Evolutionary conservation across 2,329 filamentous ascomycete genomes (phyloP).

Genomic region (Trichocomaceae sp.): DNA sequence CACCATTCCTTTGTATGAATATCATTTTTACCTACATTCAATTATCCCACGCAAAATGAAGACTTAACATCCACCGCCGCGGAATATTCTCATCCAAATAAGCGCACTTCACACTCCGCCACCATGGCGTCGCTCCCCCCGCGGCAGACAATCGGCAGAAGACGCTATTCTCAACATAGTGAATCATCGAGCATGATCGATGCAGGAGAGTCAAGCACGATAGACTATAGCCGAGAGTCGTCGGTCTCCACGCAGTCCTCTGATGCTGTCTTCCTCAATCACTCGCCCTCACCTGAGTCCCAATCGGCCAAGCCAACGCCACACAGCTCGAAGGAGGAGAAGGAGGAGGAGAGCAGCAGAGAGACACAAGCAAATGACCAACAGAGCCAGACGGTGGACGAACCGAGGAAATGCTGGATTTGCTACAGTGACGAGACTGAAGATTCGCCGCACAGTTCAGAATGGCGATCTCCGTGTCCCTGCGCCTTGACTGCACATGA

Average conservation of each 20-base stretch:
- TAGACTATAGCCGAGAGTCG: not conserved
- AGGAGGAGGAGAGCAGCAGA: not conserved
- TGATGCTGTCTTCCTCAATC: constrained; percentile 8
- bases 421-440: constrained; percentile 62
- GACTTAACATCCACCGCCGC: not conserved
- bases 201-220: not conserved
- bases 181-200: constrained; percentile 4
- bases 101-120: not conserved
- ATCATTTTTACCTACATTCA: not conserved
- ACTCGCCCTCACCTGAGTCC: constrained; percentile 1
- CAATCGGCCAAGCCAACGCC: constrained; percentile 1
- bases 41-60: not conserved
- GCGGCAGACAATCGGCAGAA: constrained; percentile 5
- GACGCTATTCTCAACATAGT: constrained; percentile 7
- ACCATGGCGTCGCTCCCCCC: constrained; percentile 14
- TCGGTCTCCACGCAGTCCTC: not conserved
- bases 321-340: not conserved
- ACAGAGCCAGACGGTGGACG: constrained; percentile 15
- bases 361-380: not conserved
- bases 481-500: constrained; percentile 91
- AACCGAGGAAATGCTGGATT: constrained; percentile 58
- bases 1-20: not conserved
- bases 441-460: constrained; percentile 51
- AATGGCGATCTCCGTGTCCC: constrained; percentile 83
- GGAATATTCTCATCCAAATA: not conserved